Base-by-base conservation (phyloP, 225 moss, liverwort and hornwort species). In the Rhytidiadelphus loreus region DNA sequence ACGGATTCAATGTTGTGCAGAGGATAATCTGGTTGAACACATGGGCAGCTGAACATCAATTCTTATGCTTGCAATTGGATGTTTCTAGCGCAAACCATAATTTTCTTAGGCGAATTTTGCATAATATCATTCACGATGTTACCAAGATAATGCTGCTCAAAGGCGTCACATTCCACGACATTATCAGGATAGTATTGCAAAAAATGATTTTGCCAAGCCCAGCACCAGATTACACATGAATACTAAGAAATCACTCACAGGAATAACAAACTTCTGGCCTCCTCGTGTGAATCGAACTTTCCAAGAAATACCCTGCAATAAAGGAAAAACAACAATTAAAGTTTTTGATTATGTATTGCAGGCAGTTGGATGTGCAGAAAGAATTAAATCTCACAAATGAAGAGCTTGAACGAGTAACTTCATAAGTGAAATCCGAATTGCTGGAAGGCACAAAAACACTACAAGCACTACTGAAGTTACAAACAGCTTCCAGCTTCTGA, bases 211-310 rank as follows among this genome's bases (percentile, higher is more conserved):
- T 33, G 43, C 53, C 39, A 66, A 86, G 30, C 64, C 60, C 79
- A 87, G 62, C 70, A 84, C 71, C 64, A 81, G 41, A 69, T 50
- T 21, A 48, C 59, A 74, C 73, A 41, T 41, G 53, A 11, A 61
- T 58, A 46, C 73, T 39, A 46, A 82, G 53, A 86, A 80, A 73
- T 78, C 39, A 93, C 96, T 92, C 91, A 98, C 98, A 83, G 97
- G 99, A 85, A 99, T 92, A 24, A 97, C 99, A 86, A 99, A 97
- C 90, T 97, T 97, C 82, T 99, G 99, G 82, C 99, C 97, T 89
- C 99, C 97, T 92, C 99, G 92, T 72, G 92, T 99, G 46, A 96
- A 96, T 77, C 97, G 96, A 86, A 99, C 81, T 92, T 95, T 97
- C 97, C 97, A 99, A 46, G 95, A 94, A 41, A 99, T 87, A 89